Conservation (phyloP, 2,329 filamentous ascomycete genomes). For the Sclerotinia sclerotiorum region DNA sequence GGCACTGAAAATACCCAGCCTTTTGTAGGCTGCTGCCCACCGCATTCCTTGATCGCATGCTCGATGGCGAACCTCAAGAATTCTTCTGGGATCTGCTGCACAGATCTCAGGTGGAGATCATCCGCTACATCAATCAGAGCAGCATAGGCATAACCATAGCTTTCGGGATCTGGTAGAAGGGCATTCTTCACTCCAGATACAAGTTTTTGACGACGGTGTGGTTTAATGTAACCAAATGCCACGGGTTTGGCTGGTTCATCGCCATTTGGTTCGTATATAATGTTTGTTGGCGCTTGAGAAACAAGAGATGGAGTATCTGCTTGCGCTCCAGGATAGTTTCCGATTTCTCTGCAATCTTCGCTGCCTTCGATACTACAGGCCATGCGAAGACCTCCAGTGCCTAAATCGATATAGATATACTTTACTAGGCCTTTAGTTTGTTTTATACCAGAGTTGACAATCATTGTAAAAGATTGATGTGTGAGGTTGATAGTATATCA, state of each 20-base stretch:
- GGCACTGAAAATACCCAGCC: no score
- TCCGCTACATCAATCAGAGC: not conserved
- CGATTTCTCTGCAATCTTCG: no score
- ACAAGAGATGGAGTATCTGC: not conserved
- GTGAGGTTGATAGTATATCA: no score
- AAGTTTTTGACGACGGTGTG: not conserved
- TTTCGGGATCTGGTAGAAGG: not conserved
- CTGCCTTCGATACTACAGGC: no score
- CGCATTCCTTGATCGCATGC: not conserved
- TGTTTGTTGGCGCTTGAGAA: constrained; percentile 1
- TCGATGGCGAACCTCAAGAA: not conserved
- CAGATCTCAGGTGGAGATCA: not conserved
- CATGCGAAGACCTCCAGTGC: no score
- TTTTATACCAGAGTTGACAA: no score
- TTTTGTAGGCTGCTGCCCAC: no score
- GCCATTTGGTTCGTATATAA: not conserved
- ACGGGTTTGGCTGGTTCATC: not conserved
- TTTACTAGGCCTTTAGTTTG: no score
- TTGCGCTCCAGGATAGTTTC: no score
- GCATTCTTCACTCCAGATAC: not conserved
- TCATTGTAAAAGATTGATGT: no score
- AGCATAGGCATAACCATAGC: not conserved
- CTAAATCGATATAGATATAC: no score
- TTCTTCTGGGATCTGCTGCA: not conserved
- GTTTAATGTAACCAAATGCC: not conserved